Evolutionary conservation across 805 yeast genomes (phyloP).

Genomic region (Candida germanica): DNA sequence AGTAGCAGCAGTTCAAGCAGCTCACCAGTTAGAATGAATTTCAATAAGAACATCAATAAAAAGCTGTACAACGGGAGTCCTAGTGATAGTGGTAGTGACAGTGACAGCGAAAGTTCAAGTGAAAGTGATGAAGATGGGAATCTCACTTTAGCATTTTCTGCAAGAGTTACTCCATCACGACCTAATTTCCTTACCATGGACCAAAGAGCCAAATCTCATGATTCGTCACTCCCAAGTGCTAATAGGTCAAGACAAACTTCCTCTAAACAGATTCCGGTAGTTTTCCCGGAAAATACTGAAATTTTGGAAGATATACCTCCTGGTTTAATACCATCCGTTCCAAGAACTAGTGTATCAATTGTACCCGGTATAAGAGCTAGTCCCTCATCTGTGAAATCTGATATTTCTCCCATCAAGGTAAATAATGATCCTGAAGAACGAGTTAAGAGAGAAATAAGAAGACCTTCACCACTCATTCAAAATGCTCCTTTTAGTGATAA

Average conservation of each 20-base stretch:
- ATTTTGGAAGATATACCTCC: slow-evolving; percentile 43
- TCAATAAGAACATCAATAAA: too few relatives aligned
- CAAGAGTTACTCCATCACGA: slow-evolving; percentile 35
- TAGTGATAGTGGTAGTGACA: slow-evolving; percentile 8
- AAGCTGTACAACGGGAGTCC: background rate
- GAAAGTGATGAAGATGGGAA: slow-evolving; percentile 43
- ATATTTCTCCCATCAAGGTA: slow-evolving; percentile 1
- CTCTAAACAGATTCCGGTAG: slow-evolving; percentile 24
- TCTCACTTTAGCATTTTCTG: slow-evolving; percentile 43
- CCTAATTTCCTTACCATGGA: slow-evolving; percentile 33
- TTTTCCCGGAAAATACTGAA: slow-evolving; percentile 28
- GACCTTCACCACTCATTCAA: slow-evolving; percentile 31
- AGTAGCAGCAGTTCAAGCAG: too few relatives aligned
- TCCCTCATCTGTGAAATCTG: slow-evolving; percentile 7
- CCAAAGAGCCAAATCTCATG: slow-evolving; percentile 40
- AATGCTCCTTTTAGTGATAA: slow-evolving; percentile 32
- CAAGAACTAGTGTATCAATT: slow-evolving; percentile 22
- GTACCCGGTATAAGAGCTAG: slow-evolving; percentile 14
- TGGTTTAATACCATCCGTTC: slow-evolving; percentile 31
- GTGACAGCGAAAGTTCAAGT: slow-evolving; percentile 17
- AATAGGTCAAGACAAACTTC: slow-evolving; percentile 13
- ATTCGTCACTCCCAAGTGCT: slow-evolving; percentile 33
- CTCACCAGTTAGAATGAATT: too few relatives aligned
- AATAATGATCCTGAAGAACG: background rate
- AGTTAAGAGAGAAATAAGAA: slow-evolving; percentile 12